Evolutionary conservation across 2,329 filamentous ascomycete species (phyloP).

Genomic region (Aspergillus calidoustus): DNA sequence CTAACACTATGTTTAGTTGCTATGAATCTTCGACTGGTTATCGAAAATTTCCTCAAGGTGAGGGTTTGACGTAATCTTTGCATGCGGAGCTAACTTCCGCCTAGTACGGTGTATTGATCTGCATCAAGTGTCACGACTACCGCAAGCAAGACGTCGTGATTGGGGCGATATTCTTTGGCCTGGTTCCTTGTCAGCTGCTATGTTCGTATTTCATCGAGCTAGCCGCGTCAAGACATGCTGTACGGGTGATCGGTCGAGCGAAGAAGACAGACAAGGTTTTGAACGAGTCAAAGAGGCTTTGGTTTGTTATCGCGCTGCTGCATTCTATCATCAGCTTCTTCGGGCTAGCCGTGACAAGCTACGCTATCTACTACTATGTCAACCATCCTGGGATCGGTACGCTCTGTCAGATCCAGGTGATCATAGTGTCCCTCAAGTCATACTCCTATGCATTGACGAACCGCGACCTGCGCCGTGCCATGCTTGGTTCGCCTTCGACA

Average conservation of each 20-base stretch:
- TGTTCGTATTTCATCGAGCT: conserved; percentile 89
- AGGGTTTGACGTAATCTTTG: conserved; percentile 8
- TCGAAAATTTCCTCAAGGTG: conserved; percentile 96
- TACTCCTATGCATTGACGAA: conserved; percentile 97
- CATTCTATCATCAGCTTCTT: conserved; percentile 84
- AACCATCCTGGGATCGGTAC: conserved; percentile 94
- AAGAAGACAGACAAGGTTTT: conserved; percentile 62
- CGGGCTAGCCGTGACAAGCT: conserved; percentile 78
- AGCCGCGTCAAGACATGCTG: conserved; percentile 78
- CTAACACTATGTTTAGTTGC: conserved; percentile 65
- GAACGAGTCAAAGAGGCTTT: conserved; percentile 71
- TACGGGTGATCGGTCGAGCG: conserved; percentile 64
- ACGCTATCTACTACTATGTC: conserved; percentile 86
- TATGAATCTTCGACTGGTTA: conserved; percentile 89
- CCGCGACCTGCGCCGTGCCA: conserved; percentile 88
- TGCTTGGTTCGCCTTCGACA: conserved; percentile 75
- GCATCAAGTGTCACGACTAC: conserved; percentile 87
- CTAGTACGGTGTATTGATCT: conserved; percentile 93
- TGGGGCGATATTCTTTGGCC: conserved; percentile 77
- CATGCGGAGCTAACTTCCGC: conserved; percentile 9
- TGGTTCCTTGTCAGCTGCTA: conserved; percentile 89
- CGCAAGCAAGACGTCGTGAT: conserved; percentile 75
- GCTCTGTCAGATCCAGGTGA: conserved; percentile 84
- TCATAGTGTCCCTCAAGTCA: conserved; percentile 95
- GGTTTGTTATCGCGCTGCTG: conserved; percentile 77